phyloP scores from a whole-genome alignment of 257 asterid genomes.

The Solanum clarkiae region DNA sequence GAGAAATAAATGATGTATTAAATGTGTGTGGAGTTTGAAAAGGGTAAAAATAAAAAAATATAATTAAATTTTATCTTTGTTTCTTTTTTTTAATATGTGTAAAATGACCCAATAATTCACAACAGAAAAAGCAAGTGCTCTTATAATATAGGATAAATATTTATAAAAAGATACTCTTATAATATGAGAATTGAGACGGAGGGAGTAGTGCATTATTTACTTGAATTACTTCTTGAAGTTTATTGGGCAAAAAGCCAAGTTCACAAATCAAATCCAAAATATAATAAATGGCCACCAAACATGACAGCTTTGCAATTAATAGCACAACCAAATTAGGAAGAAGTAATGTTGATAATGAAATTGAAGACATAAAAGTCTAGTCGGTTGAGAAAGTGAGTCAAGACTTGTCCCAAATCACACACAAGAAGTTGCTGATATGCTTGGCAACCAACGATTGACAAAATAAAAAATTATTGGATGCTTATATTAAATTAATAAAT shows the following conservation, averaged over 20 bases:
- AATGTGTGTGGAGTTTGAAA: no score
- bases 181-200: no score
- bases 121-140: no score
- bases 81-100: no score
- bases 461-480: rapidly evolving
- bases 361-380: not conserved
- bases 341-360: not conserved
- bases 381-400: not conserved
- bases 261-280: not conserved
- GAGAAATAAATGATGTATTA: no score
- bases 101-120: no score
- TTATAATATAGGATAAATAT: no score
- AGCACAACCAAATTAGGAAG: not conserved
- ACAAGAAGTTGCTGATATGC: not conserved
- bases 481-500: not conserved
- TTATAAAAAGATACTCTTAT: no score
- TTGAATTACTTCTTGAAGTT: not conserved
- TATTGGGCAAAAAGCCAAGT: not conserved
- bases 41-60: no score
- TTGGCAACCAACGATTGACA: not conserved
- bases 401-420: not conserved
- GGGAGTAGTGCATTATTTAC: not conserved
- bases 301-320: constrained; percentile 7
- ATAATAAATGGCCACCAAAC: constrained; percentile 29
- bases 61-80: no score